Evolutionary conservation across 345 rosid genomes (phyloP).

Genomic region (Draba incana): DNA sequence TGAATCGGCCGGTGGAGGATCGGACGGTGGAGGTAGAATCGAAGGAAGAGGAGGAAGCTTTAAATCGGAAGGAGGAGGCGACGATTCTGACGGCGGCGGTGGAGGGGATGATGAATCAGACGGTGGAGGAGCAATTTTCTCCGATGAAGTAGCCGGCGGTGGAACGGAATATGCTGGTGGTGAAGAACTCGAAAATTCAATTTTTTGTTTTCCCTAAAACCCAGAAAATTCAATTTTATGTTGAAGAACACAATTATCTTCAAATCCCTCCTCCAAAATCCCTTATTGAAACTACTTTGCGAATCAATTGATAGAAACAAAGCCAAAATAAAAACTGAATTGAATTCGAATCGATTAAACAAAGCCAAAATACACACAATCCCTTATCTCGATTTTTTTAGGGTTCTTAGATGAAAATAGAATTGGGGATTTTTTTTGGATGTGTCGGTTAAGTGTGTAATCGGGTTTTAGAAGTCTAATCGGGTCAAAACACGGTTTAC

Average conservation of each 20-base stretch:
- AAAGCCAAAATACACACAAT: neutral
- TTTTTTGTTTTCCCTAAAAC: neutral
- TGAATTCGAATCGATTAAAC: neutral
- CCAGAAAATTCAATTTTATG: neutral
- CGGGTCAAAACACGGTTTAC: too few relatives aligned
- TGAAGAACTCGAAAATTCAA: constrained; percentile 46
- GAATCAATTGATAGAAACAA: neutral
- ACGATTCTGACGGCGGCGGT: too few relatives aligned
- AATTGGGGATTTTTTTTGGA: too few relatives aligned
- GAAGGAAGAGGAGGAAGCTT: too few relatives aligned
- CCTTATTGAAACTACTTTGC: neutral
- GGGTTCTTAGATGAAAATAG: too few relatives aligned
- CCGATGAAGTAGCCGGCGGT: neutral
- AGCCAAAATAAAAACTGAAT: neutral
- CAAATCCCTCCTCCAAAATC: constrained; percentile 15
- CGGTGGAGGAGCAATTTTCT: neutral
- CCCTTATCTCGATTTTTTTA: too few relatives aligned
- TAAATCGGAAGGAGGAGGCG: too few relatives aligned
- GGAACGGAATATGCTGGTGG: constrained; percentile 32
- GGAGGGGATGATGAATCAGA: too few relatives aligned
- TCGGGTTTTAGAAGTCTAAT: too few relatives aligned
- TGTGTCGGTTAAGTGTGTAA: too few relatives aligned
- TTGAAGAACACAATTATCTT: constrained; percentile 1
- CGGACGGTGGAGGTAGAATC: too few relatives aligned
- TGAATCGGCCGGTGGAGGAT: too few relatives aligned